Conservation (phyloP, 352 stramenopile genomes). For the Pythium aristosporum region DNA sequence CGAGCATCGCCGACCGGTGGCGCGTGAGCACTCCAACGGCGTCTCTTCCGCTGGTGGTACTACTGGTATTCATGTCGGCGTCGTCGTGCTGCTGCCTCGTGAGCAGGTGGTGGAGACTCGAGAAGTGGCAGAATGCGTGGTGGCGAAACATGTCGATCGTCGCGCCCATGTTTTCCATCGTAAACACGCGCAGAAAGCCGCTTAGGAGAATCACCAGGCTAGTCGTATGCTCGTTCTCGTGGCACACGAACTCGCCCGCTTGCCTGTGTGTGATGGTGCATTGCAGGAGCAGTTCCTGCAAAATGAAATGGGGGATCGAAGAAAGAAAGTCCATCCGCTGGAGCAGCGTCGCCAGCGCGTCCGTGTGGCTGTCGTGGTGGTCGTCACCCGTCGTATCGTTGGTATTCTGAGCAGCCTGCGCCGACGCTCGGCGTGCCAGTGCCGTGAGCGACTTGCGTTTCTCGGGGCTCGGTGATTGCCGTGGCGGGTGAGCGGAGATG, state of each 20-base stretch:
- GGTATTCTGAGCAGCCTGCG: slow-evolving; percentile 3
- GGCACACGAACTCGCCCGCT: slow-evolving; percentile 57
- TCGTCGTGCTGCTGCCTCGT: slow-evolving; percentile 14
- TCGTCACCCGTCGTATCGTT: neutral
- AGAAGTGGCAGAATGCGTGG: slow-evolving; percentile 55
- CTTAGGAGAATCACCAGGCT: slow-evolving; percentile 46
- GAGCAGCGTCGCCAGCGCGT: slow-evolving; percentile 37
- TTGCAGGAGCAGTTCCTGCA: slow-evolving; percentile 38
- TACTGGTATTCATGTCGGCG: too few relatives aligned
- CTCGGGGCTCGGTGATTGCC: neutral
- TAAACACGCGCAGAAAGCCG: slow-evolving; percentile 61
- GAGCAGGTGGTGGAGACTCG: slow-evolving; percentile 29
- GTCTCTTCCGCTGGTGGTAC: neutral
- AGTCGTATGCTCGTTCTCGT: slow-evolving; percentile 37
- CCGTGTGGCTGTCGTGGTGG: neutral
- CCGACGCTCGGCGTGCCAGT: slow-evolving; percentile 17
- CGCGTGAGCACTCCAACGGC: slow-evolving; percentile 13
- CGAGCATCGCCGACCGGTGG: slow-evolving; percentile 45
- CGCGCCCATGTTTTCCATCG: slow-evolving; percentile 54
- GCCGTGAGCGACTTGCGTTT: slow-evolving; percentile 26
- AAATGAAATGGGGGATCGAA: slow-evolving; percentile 39
- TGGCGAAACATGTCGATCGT: slow-evolving; percentile 62
- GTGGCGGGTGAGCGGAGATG: slow-evolving; percentile 1
- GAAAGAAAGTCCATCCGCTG: slow-evolving; percentile 41
- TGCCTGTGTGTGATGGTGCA: slow-evolving; percentile 33